These are phyloP conservation scores for Ophiostoma angusticollis DNA, from an alignment of 2,329 filamentous ascomycete species.

Conservation along the genomic window DNA sequence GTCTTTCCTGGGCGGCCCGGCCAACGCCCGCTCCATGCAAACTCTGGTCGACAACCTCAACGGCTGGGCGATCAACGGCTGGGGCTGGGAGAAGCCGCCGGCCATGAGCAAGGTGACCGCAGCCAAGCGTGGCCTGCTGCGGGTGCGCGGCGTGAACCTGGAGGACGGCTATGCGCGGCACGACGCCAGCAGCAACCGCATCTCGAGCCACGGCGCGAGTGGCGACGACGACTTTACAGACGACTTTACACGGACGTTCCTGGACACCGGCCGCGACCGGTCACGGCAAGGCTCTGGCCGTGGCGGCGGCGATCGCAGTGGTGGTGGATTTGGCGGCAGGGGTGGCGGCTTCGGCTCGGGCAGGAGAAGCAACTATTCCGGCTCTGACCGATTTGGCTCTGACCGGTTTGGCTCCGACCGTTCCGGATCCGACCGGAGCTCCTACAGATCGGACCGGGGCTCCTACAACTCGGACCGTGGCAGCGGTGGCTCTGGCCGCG, in stretches of 20 bases:
- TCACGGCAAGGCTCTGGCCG: background rate
- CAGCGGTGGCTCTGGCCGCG: too few relatives aligned
- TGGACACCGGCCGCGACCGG: background rate
- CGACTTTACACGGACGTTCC: background rate
- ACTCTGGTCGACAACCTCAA: constrained; percentile 38
- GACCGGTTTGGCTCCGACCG: too few relatives aligned
- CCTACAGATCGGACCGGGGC: too few relatives aligned
- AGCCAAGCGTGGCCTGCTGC: constrained; percentile 6
- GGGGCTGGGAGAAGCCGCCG: constrained; percentile 40
- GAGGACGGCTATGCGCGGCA: background rate
- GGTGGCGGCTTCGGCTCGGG: background rate
- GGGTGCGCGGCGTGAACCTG: constrained; percentile 7
- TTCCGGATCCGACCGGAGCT: too few relatives aligned
- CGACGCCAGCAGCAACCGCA: background rate
- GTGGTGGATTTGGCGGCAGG: background rate
- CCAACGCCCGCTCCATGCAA: constrained; percentile 21
- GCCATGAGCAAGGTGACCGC: constrained; percentile 15
- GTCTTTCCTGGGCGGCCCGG: constrained; percentile 39
- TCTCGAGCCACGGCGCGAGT: background rate
- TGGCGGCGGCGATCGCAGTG: background rate
- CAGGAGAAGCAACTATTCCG: background rate
- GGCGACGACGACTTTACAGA: background rate
- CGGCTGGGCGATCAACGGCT: constrained; percentile 35
- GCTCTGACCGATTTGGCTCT: background rate
- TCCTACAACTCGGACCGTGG: too few relatives aligned